Evolutionary conservation across 768 basidiomycete species (phyloP).

Genomic region (Amanita phalloides): DNA sequence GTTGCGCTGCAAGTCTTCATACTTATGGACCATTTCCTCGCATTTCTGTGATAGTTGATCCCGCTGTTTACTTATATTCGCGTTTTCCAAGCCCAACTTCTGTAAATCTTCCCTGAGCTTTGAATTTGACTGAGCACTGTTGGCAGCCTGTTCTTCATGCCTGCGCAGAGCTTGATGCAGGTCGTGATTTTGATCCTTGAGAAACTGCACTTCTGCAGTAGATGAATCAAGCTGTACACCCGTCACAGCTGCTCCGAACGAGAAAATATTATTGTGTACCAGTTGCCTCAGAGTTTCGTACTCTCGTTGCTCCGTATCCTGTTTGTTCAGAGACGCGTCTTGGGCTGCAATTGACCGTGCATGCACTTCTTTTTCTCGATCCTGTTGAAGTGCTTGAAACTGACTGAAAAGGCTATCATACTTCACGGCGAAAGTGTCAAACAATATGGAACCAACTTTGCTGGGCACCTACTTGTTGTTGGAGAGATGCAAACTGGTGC

Average conservation of each 20-base stretch:
- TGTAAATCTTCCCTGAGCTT: not conserved
- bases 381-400: constrained; percentile 1
- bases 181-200: constrained; percentile 1
- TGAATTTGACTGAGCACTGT: not conserved
- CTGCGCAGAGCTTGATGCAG: not conserved
- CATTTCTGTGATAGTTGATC: not conserved
- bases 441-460: not conserved
- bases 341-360: not conserved
- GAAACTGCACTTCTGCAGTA: not conserved
- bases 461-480: constrained; percentile 18
- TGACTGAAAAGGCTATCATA: not conserved
- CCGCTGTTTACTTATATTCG: not conserved
- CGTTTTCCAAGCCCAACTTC: not conserved
- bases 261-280: not conserved
- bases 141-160: not conserved
- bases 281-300: not conserved
- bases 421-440: not conserved
- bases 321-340: not conserved
- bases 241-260: not conserved
- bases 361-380: not conserved
- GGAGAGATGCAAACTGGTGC: constrained; percentile 19
- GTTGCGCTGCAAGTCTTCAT: not conserved
- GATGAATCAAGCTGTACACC: not conserved
- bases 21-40: not conserved
- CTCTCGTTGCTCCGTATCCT: not conserved